Conservation (phyloP, 2,329 filamentous ascomycete species). For the Alternaria tenuissima region DNA sequence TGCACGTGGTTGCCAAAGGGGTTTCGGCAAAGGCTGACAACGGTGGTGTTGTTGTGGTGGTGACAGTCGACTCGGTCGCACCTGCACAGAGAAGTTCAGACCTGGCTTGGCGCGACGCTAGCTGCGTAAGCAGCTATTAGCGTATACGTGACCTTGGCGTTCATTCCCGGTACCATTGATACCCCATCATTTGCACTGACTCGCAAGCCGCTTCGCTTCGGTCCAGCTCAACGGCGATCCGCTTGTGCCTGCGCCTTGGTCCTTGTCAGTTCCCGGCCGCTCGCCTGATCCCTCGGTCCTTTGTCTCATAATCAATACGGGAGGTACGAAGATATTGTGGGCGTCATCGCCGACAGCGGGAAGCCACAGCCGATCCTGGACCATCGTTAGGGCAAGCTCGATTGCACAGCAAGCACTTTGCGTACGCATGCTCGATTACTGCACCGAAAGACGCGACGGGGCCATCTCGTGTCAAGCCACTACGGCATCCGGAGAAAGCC, state of each 20-base stretch:
- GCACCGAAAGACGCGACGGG: constrained; percentile 22
- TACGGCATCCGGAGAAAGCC: constrained; percentile 32
- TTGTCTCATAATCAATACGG: constrained; percentile 18
- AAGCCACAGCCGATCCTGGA: constrained; percentile 20
- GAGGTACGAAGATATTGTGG: constrained; percentile 12
- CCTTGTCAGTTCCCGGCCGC: constrained; percentile 19
- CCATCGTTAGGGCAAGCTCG: constrained; percentile 22
- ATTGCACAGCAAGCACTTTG: constrained; percentile 21
- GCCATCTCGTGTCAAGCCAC: constrained; percentile 26
- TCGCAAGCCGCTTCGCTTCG: constrained; percentile 26
- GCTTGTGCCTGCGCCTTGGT: constrained; percentile 20
- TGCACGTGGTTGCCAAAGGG: constrained; percentile 26
- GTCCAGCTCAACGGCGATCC: constrained; percentile 26
- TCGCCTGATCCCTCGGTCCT: constrained; percentile 19
- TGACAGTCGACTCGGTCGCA: constrained; percentile 8
- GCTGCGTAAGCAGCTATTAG: constrained; percentile 10
- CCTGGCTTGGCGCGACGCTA: constrained; percentile 5
- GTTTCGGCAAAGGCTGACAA: constrained; percentile 13
- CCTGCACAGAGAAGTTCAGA: constrained; percentile 6
- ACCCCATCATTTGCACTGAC: constrained; percentile 19
- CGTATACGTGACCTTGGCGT: constrained; percentile 8
- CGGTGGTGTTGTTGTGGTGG: background rate
- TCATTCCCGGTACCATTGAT: constrained; percentile 3
- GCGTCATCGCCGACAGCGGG: constrained; percentile 17
- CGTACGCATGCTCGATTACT: constrained; percentile 23